These are phyloP conservation scores for Plantago lanceolata DNA, from an alignment of 305 asterid genomes.

Conservation along the genomic window DNA sequence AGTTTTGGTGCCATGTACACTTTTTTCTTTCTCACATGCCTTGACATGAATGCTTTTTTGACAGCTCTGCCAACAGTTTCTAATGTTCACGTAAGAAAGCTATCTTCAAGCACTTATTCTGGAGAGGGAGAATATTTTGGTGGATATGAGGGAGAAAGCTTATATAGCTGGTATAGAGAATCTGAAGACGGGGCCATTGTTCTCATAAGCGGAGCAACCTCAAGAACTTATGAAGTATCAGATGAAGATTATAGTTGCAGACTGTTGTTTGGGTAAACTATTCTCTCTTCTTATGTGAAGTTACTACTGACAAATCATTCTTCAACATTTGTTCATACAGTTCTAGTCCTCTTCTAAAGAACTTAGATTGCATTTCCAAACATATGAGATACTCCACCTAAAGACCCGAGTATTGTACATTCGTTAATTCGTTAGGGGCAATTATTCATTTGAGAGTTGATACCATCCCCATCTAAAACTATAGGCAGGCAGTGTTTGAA, in stretches of 20 bases:
- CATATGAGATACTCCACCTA: not conserved
- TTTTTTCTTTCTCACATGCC: slow-evolving; percentile 16
- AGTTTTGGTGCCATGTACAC: slow-evolving; percentile 9
- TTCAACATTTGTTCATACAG: not conserved
- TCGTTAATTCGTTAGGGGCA: no score
- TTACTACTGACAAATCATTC: slow-evolving; percentile 11
- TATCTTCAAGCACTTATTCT: slow-evolving; percentile 57
- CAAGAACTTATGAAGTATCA: slow-evolving; percentile 73
- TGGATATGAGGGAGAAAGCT: slow-evolving; percentile 88
- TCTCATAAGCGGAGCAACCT: slow-evolving; percentile 70
- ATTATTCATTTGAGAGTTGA: no score
- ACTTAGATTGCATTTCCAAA: not conserved
- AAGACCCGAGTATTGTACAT: not conserved
- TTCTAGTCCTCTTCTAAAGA: not conserved
- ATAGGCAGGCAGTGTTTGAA: no score
- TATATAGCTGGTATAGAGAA: slow-evolving; percentile 88
- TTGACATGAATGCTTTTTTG: slow-evolving; percentile 26
- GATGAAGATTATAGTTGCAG: slow-evolving; percentile 85
- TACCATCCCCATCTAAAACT: no score
- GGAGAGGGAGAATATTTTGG: slow-evolving; percentile 96
- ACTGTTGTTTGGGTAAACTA: slow-evolving; percentile 74
- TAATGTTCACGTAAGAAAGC: slow-evolving; percentile 50
- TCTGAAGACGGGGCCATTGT: slow-evolving; percentile 54
- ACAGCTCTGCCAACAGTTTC: slow-evolving; percentile 84
- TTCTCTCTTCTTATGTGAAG: slow-evolving; percentile 21